Percentiles rank a stretch among this genome's conserved stretches.
Conservation (phyloP, 129 eudicot species). For the Escallonia rubra region DNA sequence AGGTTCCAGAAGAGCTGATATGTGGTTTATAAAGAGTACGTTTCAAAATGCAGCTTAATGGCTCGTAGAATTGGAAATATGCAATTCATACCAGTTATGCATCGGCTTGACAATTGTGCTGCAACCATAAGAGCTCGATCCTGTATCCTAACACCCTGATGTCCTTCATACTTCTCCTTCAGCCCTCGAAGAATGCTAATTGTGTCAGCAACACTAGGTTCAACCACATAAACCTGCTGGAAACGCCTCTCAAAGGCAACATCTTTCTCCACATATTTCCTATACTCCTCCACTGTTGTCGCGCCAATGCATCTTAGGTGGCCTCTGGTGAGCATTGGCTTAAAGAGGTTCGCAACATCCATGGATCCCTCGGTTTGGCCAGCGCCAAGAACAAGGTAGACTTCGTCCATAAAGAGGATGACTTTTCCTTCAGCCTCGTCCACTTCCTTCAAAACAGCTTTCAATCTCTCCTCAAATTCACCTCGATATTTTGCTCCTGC, state of each 20-base stretch:
- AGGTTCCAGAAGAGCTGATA: too few relatives aligned
- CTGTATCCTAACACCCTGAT: conserved; percentile 50
- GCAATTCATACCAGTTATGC: conserved; percentile 31
- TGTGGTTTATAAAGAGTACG: too few relatives aligned
- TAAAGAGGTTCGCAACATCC: conserved; percentile 54
- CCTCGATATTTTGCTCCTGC: neutral
- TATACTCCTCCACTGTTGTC: conserved; percentile 46
- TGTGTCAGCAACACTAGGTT: conserved; percentile 50
- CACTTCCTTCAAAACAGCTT: conserved; percentile 5
- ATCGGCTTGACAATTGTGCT: conserved; percentile 40
- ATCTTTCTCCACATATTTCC: conserved; percentile 57
- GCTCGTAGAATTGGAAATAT: too few relatives aligned
- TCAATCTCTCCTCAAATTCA: neutral
- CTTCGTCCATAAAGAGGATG: conserved; percentile 26
- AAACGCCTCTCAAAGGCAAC: conserved; percentile 58
- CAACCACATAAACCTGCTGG: conserved; percentile 59
- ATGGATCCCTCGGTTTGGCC: conserved; percentile 53
- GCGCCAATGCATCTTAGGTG: conserved; percentile 53
- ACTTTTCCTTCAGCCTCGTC: neutral
- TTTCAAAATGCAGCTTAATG: too few relatives aligned
- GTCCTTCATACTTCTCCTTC: conserved; percentile 53
- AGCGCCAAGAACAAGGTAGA: conserved; percentile 48
- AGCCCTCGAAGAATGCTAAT: conserved; percentile 46
- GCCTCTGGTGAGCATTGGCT: conserved; percentile 58
- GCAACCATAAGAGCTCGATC: conserved; percentile 46